Evolutionary conservation across 257 asterid genomes (phyloP).

Genomic region (Primulina eburnea): DNA sequence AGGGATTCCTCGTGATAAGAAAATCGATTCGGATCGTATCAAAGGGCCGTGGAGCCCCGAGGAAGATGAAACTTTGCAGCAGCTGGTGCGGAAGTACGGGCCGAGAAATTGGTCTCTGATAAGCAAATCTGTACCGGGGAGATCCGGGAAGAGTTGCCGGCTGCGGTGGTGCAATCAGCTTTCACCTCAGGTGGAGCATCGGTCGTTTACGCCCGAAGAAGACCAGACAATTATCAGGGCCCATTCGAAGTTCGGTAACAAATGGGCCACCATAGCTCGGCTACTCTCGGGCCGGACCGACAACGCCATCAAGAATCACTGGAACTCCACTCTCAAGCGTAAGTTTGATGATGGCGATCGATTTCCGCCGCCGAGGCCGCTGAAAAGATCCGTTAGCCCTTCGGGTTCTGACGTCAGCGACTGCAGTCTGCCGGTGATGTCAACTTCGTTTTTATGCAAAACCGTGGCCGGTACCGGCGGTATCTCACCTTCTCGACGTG

Average conservation of each 20-base stretch:
- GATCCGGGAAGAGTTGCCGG: slow-evolving; percentile 93
- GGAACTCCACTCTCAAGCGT: slow-evolving; percentile 92
- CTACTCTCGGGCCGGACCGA: slow-evolving; percentile 89
- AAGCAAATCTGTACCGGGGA: slow-evolving; percentile 73
- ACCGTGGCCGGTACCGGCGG: slow-evolving; percentile 52
- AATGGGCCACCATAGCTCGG: slow-evolving; percentile 96
- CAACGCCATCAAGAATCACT: slow-evolving; percentile 91
- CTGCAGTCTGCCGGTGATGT: slow-evolving; percentile 41
- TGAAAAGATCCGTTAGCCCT: slow-evolving; percentile 81
- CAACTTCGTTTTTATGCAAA: slow-evolving; percentile 38
- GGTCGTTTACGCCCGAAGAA: slow-evolving; percentile 78
- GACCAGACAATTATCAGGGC: slow-evolving; percentile 80
- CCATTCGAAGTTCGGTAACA: slow-evolving; percentile 82
- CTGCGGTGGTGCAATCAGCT: slow-evolving; percentile 97
- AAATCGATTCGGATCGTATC: slow-evolving; percentile 71
- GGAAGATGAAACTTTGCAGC: slow-evolving; percentile 69
- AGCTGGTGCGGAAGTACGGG: slow-evolving; percentile 76
- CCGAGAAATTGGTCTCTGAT: slow-evolving; percentile 91
- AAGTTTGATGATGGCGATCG: slow-evolving; percentile 46
- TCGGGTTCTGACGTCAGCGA: slow-evolving; percentile 75
- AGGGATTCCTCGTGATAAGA: slow-evolving; percentile 22
- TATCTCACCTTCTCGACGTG: slow-evolving; percentile 34
- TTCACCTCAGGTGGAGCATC: slow-evolving; percentile 90
- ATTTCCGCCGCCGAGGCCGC: slow-evolving; percentile 48
- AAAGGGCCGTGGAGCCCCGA: slow-evolving; percentile 99